phyloP scores from a whole-genome alignment of 441 rosid genomes.

The Euphorbia celastroides region DNA sequence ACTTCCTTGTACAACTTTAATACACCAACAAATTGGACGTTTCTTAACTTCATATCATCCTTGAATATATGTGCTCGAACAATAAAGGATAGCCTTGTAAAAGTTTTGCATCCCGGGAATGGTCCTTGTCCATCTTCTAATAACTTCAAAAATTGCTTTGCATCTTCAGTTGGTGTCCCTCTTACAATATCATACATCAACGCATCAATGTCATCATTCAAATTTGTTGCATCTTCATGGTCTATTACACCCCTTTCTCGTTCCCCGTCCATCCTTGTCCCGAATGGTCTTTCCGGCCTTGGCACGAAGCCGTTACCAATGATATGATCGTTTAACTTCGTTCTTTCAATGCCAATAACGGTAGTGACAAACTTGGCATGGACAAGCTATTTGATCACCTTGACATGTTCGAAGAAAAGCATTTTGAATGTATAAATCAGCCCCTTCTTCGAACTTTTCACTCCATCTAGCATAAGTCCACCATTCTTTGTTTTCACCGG shows the following conservation, averaged over 20 bases:
- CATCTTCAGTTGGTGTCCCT: background rate
- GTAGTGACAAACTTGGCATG: background rate
- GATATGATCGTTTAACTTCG: background rate
- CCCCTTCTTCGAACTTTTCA: background rate
- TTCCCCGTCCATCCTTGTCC: background rate
- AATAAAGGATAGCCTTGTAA: background rate
- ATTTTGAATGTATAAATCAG: background rate
- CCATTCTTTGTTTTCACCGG: background rate
- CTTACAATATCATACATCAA: background rate
- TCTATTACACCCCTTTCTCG: background rate
- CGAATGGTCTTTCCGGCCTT: background rate
- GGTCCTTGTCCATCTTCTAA: background rate
- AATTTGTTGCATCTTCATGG: background rate
- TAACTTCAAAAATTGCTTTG: background rate
- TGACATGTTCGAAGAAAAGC: background rate
- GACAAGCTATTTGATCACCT: background rate
- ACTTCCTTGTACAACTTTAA: background rate
- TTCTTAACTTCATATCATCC: background rate
- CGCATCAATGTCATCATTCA: background rate
- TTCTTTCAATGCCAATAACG: background rate
- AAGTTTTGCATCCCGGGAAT: background rate
- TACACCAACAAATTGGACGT: background rate
- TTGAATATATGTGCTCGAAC: too few species aligned
- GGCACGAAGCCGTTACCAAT: background rate
- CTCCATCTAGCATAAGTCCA: background rate